Evolutionary conservation across 2,329 filamentous ascomycete species (phyloP).

Genomic region (Verticillium klebahnii): DNA sequence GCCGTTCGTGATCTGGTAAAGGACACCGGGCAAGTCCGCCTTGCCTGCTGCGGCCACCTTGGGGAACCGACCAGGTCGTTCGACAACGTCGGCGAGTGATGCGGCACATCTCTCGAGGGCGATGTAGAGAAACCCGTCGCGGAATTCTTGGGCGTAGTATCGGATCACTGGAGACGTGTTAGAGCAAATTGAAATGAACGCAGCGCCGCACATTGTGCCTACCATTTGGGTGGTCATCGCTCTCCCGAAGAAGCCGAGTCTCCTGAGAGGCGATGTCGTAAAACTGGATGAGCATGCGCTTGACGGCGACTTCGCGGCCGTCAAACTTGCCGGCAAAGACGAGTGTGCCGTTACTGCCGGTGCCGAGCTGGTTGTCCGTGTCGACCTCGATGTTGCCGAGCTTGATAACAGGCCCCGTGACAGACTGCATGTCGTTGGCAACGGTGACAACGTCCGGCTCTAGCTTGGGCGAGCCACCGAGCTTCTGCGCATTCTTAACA

Average conservation of each 20-base stretch:
- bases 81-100: slow-evolving; percentile 86
- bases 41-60: slow-evolving; percentile 69
- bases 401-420: slow-evolving; percentile 54
- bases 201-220: slow-evolving; percentile 15
- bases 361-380: slow-evolving; percentile 59
- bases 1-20: slow-evolving; percentile 87
- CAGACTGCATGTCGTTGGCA: slow-evolving; percentile 52
- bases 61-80: slow-evolving; percentile 63
- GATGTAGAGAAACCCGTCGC: slow-evolving; percentile 90
- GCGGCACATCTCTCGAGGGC: slow-evolving; percentile 91
- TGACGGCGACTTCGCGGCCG: slow-evolving; percentile 88
- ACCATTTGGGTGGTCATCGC: slow-evolving; percentile 89
- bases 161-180: slow-evolving; percentile 65
- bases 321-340: slow-evolving; percentile 95
- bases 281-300: slow-evolving; percentile 93
- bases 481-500: slow-evolving; percentile 53
- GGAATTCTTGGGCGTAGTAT: slow-evolving; percentile 89
- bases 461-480: slow-evolving; percentile 47
- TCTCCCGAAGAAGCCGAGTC: slow-evolving; percentile 83
- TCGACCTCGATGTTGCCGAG: slow-evolving; percentile 63
- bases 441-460: slow-evolving; percentile 60
- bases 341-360: slow-evolving; percentile 93
- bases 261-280: slow-evolving; percentile 95
- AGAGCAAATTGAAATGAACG: slow-evolving; percentile 11
- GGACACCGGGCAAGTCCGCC: slow-evolving; percentile 69